Conservation (phyloP, 345 rosid species). For the Melaleuca alternifolia region DNA sequence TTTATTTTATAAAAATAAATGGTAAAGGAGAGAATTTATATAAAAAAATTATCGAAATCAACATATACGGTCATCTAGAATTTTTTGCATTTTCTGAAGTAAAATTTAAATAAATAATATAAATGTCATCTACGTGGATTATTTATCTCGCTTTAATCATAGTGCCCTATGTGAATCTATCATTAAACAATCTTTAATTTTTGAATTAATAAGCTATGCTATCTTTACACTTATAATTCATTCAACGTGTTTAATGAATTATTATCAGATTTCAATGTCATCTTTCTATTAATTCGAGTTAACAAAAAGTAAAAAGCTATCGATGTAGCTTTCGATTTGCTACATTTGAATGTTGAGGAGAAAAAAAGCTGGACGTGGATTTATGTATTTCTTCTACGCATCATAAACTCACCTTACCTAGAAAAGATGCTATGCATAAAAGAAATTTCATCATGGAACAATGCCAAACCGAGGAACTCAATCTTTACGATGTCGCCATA, state of each 20-base stretch:
- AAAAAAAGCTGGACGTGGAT: not conserved
- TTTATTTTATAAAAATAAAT: not conserved
- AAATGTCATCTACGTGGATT: too few species aligned
- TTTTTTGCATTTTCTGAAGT: not conserved
- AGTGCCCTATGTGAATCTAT: not conserved
- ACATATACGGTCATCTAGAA: not conserved
- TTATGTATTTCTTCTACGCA: not conserved
- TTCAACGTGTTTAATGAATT: not conserved
- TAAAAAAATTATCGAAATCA: not conserved
- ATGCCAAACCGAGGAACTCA: not conserved
- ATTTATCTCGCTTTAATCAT: not conserved
- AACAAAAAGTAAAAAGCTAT: not conserved
- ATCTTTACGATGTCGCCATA: not conserved
- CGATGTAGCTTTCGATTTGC: not conserved
- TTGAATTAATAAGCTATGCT: rapidly evolving
- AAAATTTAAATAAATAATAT: too few species aligned
- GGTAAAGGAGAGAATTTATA: not conserved
- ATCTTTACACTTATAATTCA: not conserved
- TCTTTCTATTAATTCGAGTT: not conserved
- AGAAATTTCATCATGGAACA: not conserved
- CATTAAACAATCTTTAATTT: too few species aligned
- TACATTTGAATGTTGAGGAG: not conserved
- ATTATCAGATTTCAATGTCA: not conserved
- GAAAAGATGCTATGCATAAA: not conserved
- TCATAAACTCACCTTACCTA: not conserved